Evolutionary conservation across 2,329 filamentous ascomycete species (phyloP).

Genomic region (Drechslerella coelobrocha): DNA sequence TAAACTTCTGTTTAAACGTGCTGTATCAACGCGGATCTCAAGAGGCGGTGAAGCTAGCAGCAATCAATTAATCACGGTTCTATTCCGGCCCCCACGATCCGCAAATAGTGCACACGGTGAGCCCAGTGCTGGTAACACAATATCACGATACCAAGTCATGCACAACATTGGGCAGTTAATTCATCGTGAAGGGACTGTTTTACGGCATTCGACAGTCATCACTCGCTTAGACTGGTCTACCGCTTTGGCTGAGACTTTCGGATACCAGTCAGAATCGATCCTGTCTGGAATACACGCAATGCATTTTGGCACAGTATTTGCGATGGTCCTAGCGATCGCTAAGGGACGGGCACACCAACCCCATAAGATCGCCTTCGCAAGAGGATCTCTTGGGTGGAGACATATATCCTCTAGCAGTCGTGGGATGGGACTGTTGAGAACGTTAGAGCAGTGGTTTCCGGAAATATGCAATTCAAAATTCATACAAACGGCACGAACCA

Average conservation of each 20-base stretch:
- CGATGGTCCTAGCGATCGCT: neutral
- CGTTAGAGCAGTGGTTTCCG: constrained; percentile 1
- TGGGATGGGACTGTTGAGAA: constrained; percentile 1
- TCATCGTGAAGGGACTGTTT: neutral
- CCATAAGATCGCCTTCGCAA: too few species aligned
- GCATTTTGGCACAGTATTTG: neutral
- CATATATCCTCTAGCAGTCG: neutral
- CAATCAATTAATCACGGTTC: too few species aligned
- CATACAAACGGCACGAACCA: neutral
- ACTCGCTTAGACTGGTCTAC: neutral
- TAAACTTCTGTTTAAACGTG: constrained; percentile 4
- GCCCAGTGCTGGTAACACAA: too few species aligned
- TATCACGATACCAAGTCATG: too few species aligned
- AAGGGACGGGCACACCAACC: neutral
- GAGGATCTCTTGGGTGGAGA: too few species aligned
- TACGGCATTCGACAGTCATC: neutral
- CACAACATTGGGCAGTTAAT: neutral
- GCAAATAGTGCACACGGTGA: too few species aligned
- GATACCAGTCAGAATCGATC: neutral
- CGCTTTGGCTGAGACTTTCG: neutral
- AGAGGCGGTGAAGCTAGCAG: constrained; percentile 2
- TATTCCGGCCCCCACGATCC: too few species aligned
- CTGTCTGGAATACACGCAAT: neutral
- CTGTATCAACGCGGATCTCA: neutral
- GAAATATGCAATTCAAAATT: neutral